Evolutionary conservation across 2,329 filamentous ascomycete species (phyloP), one percentile per base, ranked within the genome.

Genomic region (Diaporthe longicolla): DNA sequence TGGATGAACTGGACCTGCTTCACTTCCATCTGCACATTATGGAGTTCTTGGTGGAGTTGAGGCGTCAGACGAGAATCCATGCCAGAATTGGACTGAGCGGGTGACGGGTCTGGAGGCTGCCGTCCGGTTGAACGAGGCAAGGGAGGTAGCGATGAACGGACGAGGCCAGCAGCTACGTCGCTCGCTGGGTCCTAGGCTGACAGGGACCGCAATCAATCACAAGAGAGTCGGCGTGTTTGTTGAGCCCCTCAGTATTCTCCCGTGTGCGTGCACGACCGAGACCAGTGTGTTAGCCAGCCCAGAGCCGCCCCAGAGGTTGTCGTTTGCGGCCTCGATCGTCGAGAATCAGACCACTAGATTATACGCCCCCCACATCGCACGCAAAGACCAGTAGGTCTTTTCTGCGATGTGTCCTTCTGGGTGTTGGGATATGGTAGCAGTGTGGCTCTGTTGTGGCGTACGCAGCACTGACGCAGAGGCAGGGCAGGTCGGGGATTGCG

Each of bases 1-100:
- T 93, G 91, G 75, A 90, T 85, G 80, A 89, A 86, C 78, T 93
- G 91, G 75, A 93, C 86, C 83, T 92, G 89, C 82, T 91, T 92
- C 80, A 93, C 84, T 84, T 93, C 91, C 89, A 93, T 92, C 83
- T 93, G 90, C 82, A 93, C 86, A 87, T 86, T 89, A 81, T 91
- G 90, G 80, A 93, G 85, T 83, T 92, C 90, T 85, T 93, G 91
- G 80, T 90, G 89, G 78, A 87, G 86, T 17, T 43, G 40, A 77
- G 88, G 85, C 61, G 87, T 81, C 80, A 90, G 91, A 78, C 90
- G 89, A 77, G 88, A 84, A 89, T 93, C 91, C 91, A 93, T 93
- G 77, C 88, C 89, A 71, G 40, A 43, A 59, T 43, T 55, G 61
- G 61, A 29, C 24, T 40, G 43, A 43, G 24, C 19, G 66, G n/a